A percentile compares a stretch with the other conserved stretches of the same genome.
These are phyloP conservation scores for Multifurca ochricompacta DNA, from an alignment of 768 basidiomycete genomes.

Conservation along the genomic window DNA sequence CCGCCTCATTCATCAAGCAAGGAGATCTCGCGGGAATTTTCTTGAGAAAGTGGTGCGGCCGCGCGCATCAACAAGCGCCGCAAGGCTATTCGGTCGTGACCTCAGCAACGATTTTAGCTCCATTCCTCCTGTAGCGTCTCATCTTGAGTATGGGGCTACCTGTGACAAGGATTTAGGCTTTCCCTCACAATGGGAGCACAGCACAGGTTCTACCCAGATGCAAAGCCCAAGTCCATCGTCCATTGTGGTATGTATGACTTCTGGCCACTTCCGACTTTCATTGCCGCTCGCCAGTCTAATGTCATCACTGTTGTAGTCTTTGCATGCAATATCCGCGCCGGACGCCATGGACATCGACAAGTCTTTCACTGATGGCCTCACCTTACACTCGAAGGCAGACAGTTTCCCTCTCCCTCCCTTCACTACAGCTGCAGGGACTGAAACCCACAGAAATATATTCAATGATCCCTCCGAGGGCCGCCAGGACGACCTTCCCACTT, in stretches of 20 bases:
- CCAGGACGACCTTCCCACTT: constrained; percentile 28
- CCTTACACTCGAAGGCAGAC: constrained; percentile 21
- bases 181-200: constrained; percentile 51
- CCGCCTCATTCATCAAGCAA: constrained; percentile 25
- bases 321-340: constrained; percentile 36
- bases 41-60: constrained; percentile 38
- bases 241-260: constrained; percentile 22
- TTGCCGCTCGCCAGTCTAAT: constrained; percentile 16
- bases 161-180: constrained; percentile 42
- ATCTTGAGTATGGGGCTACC: constrained; percentile 32
- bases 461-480: constrained; percentile 41
- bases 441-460: constrained; percentile 49
- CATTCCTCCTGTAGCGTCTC: constrained; percentile 29
- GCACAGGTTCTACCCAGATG: constrained; percentile 25
- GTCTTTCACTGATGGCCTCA: constrained; percentile 27
- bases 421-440: constrained; percentile 23
- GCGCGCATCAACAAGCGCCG: constrained; percentile 56
- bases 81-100: constrained; percentile 67
- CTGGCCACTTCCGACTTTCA: constrained; percentile 7
- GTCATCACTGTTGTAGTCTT: constrained; percentile 25
- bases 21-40: constrained; percentile 26
- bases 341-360: constrained; percentile 77
- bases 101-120: constrained; percentile 45
- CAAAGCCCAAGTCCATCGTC: constrained; percentile 24
- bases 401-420: constrained; percentile 22